A percentile compares a stretch with the other conserved stretches of the same genome.
These are phyloP conservation scores for Talaromyces sp. DNA, from an alignment of 2,329 filamentous ascomycete species.

Conservation along the genomic window DNA sequence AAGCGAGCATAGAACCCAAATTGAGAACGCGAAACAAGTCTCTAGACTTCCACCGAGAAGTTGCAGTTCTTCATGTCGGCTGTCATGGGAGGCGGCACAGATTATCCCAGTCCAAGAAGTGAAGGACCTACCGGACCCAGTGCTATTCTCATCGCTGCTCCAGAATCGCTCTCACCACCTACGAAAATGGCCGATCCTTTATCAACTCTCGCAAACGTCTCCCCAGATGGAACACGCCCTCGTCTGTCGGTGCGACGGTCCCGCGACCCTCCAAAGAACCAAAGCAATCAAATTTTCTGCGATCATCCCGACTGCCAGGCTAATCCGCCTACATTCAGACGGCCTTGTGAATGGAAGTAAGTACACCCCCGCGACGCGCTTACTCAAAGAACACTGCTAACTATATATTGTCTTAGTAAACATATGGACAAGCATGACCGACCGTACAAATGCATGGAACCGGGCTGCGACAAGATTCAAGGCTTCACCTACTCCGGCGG, in stretches of 20 bases:
- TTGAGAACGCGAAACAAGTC: not conserved
- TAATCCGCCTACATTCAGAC: conserved; percentile 63
- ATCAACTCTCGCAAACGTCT: conserved; percentile 2
- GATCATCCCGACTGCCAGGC: conserved; percentile 66
- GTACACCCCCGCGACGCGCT: conserved; percentile 36
- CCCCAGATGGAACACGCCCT: conserved; percentile 33
- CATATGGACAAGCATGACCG: conserved; percentile 98
- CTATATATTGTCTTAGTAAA: conserved; percentile 58
- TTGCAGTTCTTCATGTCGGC: conserved; percentile 15
- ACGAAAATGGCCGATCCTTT: conserved; percentile 36
- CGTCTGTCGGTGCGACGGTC: conserved; percentile 42
- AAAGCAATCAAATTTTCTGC: conserved; percentile 74
- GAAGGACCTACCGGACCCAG: conserved; percentile 38
- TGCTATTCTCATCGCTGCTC: conserved; percentile 35
- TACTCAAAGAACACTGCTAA: not conserved
- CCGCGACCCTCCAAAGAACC: conserved; percentile 59
- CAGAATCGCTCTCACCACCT: conserved; percentile 32
- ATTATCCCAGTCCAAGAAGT: conserved; percentile 44
- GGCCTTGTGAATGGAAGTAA: conserved; percentile 94
- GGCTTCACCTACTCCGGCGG: conserved; percentile 96
- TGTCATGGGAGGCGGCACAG: conserved; percentile 42
- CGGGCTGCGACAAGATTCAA: conserved; percentile 84
- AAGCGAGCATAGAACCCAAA: not conserved
- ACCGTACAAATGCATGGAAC: conserved; percentile 78
- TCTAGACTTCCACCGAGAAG: conserved; percentile 8